These are phyloP conservation scores for Cladosporium sp. DNA, from an alignment of 2,329 filamentous ascomycete genomes.

Conservation along the genomic window DNA sequence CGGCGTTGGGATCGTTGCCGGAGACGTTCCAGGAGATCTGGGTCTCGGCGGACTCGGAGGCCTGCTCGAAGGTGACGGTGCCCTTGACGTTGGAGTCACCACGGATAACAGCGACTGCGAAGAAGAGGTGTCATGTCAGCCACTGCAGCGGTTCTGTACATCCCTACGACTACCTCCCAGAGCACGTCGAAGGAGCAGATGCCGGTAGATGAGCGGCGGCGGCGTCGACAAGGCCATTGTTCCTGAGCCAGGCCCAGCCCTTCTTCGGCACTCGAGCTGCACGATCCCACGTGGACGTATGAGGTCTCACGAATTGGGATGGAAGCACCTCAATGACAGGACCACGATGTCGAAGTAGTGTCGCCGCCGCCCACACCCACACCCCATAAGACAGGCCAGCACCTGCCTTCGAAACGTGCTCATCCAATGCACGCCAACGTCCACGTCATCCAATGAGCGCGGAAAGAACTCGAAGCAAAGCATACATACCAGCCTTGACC, in stretches of 20 bases:
- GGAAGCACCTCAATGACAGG: slow-evolving; percentile 17
- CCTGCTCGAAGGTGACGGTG: slow-evolving; percentile 94
- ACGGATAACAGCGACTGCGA: slow-evolving; percentile 89
- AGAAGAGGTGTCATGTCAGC: slow-evolving; percentile 26
- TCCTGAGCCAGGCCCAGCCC: not conserved
- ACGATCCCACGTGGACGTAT: slow-evolving; percentile 1
- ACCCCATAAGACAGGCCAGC: not conserved
- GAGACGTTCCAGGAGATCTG: slow-evolving; percentile 89
- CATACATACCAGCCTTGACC: slow-evolving; percentile 93
- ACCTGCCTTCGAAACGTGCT: slow-evolving; percentile 34
- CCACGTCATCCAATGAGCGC: slow-evolving; percentile 19
- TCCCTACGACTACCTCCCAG: not conserved
- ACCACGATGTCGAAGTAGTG: slow-evolving; percentile 4
- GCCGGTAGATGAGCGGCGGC: not conserved
- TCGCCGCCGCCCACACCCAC: no score
- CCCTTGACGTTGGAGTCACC: slow-evolving; percentile 96
- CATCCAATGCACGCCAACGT: slow-evolving; percentile 41
- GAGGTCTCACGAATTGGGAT: not conserved
- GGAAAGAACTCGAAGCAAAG: slow-evolving; percentile 4
- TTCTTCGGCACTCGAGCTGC: not conserved
- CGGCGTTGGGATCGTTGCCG: slow-evolving; percentile 89
- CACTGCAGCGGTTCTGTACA: not conserved
- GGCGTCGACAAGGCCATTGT: not conserved
- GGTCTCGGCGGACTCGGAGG: slow-evolving; percentile 75
- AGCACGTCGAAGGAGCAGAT: not conserved